These are phyloP conservation scores for Pisolithus tinctorius DNA, from an alignment of 768 basidiomycete genomes.

Conservation along the genomic window DNA sequence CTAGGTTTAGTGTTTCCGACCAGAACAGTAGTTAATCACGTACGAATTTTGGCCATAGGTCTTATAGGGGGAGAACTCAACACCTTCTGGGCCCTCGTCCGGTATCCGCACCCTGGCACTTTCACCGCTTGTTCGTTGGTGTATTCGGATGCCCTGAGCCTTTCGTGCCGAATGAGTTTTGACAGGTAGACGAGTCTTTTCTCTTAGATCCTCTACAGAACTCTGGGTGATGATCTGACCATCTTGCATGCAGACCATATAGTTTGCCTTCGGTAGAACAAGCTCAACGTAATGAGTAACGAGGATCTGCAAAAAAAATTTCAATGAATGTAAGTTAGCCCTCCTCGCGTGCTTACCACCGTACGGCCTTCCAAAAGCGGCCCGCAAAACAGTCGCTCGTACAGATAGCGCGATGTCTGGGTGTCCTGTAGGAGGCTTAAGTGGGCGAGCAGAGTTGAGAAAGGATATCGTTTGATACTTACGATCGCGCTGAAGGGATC, in stretches of 20 bases:
- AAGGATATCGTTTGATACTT: constrained; percentile 21
- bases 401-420: constrained; percentile 58
- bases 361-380: constrained; percentile 65
- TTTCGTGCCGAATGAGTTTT: constrained; percentile 49
- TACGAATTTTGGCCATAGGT: constrained; percentile 68
- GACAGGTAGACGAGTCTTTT: constrained; percentile 52
- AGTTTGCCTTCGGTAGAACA: constrained; percentile 66
- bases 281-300: constrained; percentile 86
- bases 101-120: neutral
- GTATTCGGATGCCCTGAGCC: too few relatives aligned
- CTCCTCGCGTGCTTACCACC: constrained; percentile 35
- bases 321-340: neutral
- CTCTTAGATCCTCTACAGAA: constrained; percentile 54
- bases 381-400: constrained; percentile 59
- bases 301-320: constrained; percentile 36
- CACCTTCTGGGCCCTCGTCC: constrained; percentile 55
- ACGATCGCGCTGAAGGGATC: constrained; percentile 81
- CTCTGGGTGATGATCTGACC: constrained; percentile 78
- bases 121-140: too few relatives aligned
- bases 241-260: constrained; percentile 73
- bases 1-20: too few relatives aligned
- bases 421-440: constrained; percentile 44
- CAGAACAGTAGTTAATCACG: constrained; percentile 2
- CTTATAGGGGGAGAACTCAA: constrained; percentile 71
- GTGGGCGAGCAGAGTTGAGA: neutral